These are phyloP conservation scores for Pyrenophora graminea DNA, from an alignment of 2,329 filamentous ascomycete genomes.

Conservation along the genomic window DNA sequence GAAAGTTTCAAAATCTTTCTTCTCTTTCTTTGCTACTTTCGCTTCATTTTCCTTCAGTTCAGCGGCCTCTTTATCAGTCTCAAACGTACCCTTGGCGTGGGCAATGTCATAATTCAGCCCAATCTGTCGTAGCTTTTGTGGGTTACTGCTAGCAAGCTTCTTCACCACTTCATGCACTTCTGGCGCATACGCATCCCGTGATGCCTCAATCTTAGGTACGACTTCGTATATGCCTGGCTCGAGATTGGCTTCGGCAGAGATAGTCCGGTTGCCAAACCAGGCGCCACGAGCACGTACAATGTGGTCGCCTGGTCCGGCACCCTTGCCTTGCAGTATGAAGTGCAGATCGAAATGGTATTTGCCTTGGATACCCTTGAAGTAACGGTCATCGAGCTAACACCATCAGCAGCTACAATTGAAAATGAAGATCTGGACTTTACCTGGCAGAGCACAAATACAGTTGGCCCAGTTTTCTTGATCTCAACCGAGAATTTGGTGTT, in stretches of 20 bases:
- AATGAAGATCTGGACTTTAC: conserved; percentile 35
- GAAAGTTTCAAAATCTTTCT: conserved; percentile 15
- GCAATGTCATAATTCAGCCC: conserved; percentile 72
- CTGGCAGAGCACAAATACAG: conserved; percentile 64
- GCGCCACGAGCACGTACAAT: conserved; percentile 57
- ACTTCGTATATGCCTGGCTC: conserved; percentile 75
- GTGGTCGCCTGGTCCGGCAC: conserved; percentile 54
- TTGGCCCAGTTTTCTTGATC: conserved; percentile 55
- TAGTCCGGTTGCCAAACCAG: conserved; percentile 67
- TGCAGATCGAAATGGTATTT: conserved; percentile 62
- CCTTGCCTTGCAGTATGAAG: conserved; percentile 61
- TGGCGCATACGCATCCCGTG: conserved; percentile 52
- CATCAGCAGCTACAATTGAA: conserved; percentile 46
- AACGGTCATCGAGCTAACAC: conserved; percentile 60
- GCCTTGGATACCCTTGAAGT: conserved; percentile 61
- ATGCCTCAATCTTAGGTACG: conserved; percentile 72
- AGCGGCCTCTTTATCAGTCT: conserved; percentile 47
- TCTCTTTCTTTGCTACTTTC: conserved; percentile 34
- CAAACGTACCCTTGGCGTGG: conserved; percentile 64
- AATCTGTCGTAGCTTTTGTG: conserved; percentile 64
- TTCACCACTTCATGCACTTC: conserved; percentile 68
- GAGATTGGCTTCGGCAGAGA: conserved; percentile 75
- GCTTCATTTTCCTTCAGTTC: conserved; percentile 44
- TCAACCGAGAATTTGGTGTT: conserved; percentile 64
- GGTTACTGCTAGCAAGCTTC: conserved; percentile 36